Evolutionary conservation across 2,329 filamentous ascomycete genomes (phyloP), one percentile per base, ranked within the genome.

Genomic region (Microdochium paspali): DNA sequence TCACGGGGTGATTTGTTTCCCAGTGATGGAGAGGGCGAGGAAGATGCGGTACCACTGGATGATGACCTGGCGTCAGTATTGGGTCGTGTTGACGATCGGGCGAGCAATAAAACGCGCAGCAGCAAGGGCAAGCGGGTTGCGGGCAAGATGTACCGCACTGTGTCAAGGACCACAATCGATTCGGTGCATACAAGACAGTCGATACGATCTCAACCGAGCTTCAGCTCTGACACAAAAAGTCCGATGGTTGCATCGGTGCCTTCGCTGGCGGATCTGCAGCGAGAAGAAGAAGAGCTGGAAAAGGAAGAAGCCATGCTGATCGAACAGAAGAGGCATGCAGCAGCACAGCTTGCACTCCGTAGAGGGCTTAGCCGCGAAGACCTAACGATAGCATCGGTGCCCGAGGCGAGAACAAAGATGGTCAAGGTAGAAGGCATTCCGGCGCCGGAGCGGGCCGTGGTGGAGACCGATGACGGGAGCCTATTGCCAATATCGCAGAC

Each of bases 1-100:
- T 95, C 90, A 10, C 75, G 91, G 44, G 90, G 90, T 2, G 91
- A 97, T 66, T 71, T 97, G 12, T 93, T 96, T 55, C 89, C 89
- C 0, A 95, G 90, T 57, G 90, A 95, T 52, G 80, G 77, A 44
- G 80, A 84, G 58, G 89, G 90, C 46, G 89, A 94, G 53, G 90
- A 95, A 62, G 91, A 97, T 65, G 91, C 91, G 1, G 80, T 95
- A n/a, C 87, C 90, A 12, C 69, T 97, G 18, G 88, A 91, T 57
- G 91, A 96, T 60, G 90, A 96, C 59, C 94, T 97, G 56, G 87
- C 90, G 2, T 83, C 95, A 62, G 81, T 83, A 3, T 73, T 96
- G 51, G 84, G 90, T 50, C 79, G 85, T 54, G 77, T 76, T n/a
- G 89, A 93, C 48, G 85, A 89, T 58, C 76, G 78, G 43, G 84